These are phyloP conservation scores for Boletus vermiculosoides DNA, from an alignment of 768 basidiomycete species.

Conservation along the genomic window DNA sequence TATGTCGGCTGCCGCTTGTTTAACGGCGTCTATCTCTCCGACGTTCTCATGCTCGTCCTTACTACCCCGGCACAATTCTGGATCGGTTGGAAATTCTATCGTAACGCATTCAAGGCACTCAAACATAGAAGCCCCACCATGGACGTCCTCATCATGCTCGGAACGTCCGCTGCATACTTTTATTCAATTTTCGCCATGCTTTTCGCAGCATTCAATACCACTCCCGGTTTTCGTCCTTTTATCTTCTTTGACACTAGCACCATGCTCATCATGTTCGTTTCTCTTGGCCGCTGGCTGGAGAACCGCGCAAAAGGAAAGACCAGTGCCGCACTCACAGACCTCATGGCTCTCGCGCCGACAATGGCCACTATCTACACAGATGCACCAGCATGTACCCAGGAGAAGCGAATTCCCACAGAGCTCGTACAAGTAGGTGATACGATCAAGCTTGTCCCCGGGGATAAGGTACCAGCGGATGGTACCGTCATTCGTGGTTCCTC, in stretches of 20 bases:
- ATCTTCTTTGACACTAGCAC: slow-evolving; percentile 99
- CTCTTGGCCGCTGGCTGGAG: slow-evolving; percentile 92
- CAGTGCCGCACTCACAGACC: slow-evolving; percentile 91
- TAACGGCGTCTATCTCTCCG: slow-evolving; percentile 76
- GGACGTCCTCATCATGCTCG: slow-evolving; percentile 96
- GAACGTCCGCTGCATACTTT: slow-evolving; percentile 90
- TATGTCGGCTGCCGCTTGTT: slow-evolving; percentile 52
- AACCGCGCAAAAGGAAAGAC: slow-evolving; percentile 97
- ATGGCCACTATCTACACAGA: slow-evolving; percentile 97
- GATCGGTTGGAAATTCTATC: slow-evolving; percentile 85
- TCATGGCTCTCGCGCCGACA: slow-evolving; percentile 92
- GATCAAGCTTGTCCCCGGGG: slow-evolving; percentile 93
- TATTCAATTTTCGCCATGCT: slow-evolving; percentile 80
- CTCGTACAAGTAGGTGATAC: slow-evolving; percentile 92
- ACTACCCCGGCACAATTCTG: slow-evolving; percentile 94
- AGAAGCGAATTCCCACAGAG: slow-evolving; percentile 91
- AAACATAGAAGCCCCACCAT: slow-evolving; percentile 91
- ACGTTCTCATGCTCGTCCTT: slow-evolving; percentile 69
- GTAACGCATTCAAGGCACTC: slow-evolving; percentile 86
- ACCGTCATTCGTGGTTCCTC: slow-evolving; percentile 84
- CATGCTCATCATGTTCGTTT: slow-evolving; percentile 97
- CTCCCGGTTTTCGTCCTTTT: slow-evolving; percentile 72
- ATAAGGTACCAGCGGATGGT: slow-evolving; percentile 95
- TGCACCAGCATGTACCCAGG: slow-evolving; percentile 70
- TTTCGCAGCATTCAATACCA: slow-evolving; percentile 58